These are phyloP conservation scores for Naegleria fowleri DNA, from an alignment of 208 protist species.

Conservation along the genomic window DNA sequence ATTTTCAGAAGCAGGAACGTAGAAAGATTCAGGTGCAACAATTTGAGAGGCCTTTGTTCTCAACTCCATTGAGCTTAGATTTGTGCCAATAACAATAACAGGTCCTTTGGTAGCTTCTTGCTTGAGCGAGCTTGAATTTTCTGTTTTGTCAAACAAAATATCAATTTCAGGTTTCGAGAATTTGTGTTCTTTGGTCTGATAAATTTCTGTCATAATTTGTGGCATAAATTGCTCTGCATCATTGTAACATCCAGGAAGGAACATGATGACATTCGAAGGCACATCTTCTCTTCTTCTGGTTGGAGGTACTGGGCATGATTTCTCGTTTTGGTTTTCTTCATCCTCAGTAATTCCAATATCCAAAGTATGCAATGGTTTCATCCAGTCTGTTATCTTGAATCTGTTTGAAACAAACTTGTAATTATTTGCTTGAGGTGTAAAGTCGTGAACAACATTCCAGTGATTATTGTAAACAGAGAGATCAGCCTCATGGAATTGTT, in stretches of 20 bases:
- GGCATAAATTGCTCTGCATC: not conserved
- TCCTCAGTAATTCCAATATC: not conserved
- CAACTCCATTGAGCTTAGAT: not conserved
- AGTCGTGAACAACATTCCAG: slow-evolving; percentile 32
- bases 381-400: not conserved
- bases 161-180: not conserved
- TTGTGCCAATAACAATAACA: not conserved
- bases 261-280: not conserved
- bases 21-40: not conserved
- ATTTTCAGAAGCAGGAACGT: not conserved
- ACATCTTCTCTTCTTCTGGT: not conserved
- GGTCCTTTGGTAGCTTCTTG: not conserved
- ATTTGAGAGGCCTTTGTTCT: not conserved
- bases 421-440: not conserved
- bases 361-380: not conserved
- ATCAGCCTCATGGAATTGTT: slow-evolving; percentile 16
- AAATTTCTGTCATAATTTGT: not conserved
- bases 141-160: not conserved
- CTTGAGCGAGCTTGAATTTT: not conserved
- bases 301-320: not conserved
- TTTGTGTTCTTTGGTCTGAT: not conserved
- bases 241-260: not conserved
- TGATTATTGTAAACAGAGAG: slow-evolving; percentile 29
- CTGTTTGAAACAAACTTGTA: not conserved
- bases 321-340: not conserved